Evolutionary conservation across 345 rosid species (phyloP).

Genomic region (Mallotus nudiflorus): DNA sequence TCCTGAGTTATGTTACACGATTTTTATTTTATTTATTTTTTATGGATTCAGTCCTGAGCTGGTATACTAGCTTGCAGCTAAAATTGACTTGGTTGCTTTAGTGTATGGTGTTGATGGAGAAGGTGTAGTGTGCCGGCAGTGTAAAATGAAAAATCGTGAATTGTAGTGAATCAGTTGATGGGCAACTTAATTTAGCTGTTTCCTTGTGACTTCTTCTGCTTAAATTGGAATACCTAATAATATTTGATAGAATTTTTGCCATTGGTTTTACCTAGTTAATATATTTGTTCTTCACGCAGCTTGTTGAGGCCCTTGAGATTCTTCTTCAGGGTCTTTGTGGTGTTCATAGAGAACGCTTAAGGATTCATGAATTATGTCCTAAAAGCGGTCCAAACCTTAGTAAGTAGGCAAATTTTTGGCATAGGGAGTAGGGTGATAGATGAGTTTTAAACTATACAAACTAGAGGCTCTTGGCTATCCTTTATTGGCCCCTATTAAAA

Average conservation of each 20-base stretch:
- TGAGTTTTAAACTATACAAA: neutral
- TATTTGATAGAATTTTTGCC: neutral
- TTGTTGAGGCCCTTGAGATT: constrained; percentile 98
- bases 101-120: neutral
- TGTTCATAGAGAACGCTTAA: constrained; percentile 76
- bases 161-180: neutral
- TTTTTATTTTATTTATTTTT: no score
- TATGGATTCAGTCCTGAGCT: no score
- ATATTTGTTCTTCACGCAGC: constrained; percentile 38
- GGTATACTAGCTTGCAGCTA: neutral
- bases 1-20: no score
- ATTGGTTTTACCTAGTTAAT: neutral
- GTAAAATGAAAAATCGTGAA: neutral
- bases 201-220: neutral
- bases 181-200: neutral
- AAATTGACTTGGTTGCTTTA: neutral
- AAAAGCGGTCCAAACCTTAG: constrained; percentile 83
- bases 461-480: no score
- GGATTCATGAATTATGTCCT: constrained; percentile 86
- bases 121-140: neutral
- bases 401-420: constrained; percentile 17
- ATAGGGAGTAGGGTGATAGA: neutral
- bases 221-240: neutral
- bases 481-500: no score
- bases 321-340: constrained; percentile 99